These are phyloP conservation scores for Penicillium herquei DNA, from an alignment of 495 filamentous ascomycete species.

Conservation along the genomic window DNA sequence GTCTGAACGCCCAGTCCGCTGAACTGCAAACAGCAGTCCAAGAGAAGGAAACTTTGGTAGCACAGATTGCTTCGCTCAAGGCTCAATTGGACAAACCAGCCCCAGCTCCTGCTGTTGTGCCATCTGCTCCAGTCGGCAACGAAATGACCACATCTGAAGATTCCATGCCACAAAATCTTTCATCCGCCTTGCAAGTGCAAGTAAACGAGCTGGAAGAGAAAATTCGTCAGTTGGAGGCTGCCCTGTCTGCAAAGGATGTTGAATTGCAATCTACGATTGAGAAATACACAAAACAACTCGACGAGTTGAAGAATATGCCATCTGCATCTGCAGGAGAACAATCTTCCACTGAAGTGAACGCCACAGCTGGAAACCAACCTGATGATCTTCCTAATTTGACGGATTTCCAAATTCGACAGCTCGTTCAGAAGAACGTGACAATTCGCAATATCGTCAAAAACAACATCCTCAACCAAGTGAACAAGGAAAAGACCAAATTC, in stretches of 20 bases:
- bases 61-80: constrained; percentile 46
- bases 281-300: constrained; percentile 47
- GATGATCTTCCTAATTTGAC: constrained; percentile 31
- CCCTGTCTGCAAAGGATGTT: constrained; percentile 47
- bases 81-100: constrained; percentile 42
- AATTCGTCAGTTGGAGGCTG: constrained; percentile 47
- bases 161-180: constrained; percentile 30
- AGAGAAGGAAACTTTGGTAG: constrained; percentile 52
- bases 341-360: constrained; percentile 4
- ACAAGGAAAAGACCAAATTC: constrained; percentile 55
- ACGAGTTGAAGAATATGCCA: constrained; percentile 70
- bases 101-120: constrained; percentile 25
- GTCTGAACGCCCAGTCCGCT: constrained; percentile 49
- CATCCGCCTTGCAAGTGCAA: constrained; percentile 20
- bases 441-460: constrained; percentile 62
- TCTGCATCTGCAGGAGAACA: constrained; percentile 59
- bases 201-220: constrained; percentile 47
- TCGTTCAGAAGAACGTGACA: constrained; percentile 62
- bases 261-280: constrained; percentile 59
- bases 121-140: too few relatives aligned
- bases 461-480: constrained; percentile 63
- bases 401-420: constrained; percentile 62
- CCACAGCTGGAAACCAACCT: constrained; percentile 9
- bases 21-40: constrained; percentile 43
- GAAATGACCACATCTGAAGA: constrained; percentile 6